Conservation (phyloP, 1,284 basidiomycete genomes). For the Ceratobasidium sp. region DNA sequence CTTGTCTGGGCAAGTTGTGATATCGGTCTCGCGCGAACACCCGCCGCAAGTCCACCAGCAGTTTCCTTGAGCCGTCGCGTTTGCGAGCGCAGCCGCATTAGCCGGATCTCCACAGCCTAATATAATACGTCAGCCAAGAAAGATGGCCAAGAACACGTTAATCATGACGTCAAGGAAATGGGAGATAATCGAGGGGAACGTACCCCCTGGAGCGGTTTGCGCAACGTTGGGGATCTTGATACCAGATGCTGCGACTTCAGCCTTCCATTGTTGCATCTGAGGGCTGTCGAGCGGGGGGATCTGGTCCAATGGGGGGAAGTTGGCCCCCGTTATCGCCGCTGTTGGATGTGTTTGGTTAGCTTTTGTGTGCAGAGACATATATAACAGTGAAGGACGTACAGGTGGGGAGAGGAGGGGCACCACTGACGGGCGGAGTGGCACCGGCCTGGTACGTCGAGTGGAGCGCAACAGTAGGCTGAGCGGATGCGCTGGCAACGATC, state of each 20-base stretch:
- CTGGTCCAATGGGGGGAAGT: conserved; percentile 80
- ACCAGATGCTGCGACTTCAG: conserved; percentile 68
- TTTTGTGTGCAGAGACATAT: not conserved
- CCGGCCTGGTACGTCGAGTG: conserved; percentile 71
- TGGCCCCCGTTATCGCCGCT: conserved; percentile 61
- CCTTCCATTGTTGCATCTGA: conserved; percentile 81
- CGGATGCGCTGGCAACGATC: conserved; percentile 76
- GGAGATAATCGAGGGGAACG: not conserved
- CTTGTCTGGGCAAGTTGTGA: conserved; percentile 65
- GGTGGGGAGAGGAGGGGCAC: conserved; percentile 75
- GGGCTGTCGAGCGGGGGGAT: conserved; percentile 73
- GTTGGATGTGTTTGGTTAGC: conserved; percentile 52
- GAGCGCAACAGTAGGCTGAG: conserved; percentile 66
- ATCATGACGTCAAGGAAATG: not conserved
- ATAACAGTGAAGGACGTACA: conserved; percentile 61
- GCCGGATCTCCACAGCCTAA: conserved; percentile 74
- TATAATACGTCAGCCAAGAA: conserved; percentile 21
- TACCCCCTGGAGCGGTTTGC: conserved; percentile 61
- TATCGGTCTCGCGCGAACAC: conserved; percentile 65
- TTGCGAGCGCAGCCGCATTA: conserved; percentile 70
- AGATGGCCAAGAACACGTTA: conserved; percentile 21
- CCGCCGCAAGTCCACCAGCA: conserved; percentile 81
- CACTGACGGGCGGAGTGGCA: conserved; percentile 70
- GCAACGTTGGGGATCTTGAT: conserved; percentile 75
- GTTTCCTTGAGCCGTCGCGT: conserved; percentile 63